Evolutionary conservation across 345 rosid species (phyloP).

Genomic region (Nasturtium officinale): DNA sequence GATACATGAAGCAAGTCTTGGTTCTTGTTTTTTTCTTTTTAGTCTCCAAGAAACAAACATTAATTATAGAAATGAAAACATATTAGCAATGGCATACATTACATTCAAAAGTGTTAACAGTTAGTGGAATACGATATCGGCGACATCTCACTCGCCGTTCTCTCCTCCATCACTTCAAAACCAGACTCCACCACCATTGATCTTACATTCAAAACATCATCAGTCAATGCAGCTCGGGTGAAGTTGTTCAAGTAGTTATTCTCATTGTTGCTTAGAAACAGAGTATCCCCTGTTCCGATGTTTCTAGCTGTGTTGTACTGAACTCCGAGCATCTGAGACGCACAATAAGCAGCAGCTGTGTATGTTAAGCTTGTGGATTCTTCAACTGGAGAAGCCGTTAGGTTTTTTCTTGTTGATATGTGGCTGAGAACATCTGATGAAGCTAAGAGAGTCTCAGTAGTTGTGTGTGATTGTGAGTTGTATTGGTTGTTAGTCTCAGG

Average conservation of each 20-base stretch:
- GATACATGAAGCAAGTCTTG: constrained; percentile 15
- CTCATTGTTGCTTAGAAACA: constrained; percentile 33
- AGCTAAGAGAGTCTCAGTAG: constrained; percentile 25
- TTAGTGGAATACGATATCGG: constrained; percentile 33
- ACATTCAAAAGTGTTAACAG: constrained; percentile 26
- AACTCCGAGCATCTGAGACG: constrained; percentile 40
- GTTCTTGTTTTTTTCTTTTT: neutral
- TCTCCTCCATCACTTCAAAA: constrained; percentile 5
- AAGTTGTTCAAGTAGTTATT: constrained; percentile 30
- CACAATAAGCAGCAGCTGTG: constrained; percentile 25
- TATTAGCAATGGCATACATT: constrained; percentile 29
- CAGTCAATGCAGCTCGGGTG: constrained; percentile 15
- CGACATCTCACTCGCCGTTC: constrained; percentile 32
- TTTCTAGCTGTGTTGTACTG: constrained; percentile 19
- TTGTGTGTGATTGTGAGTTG: constrained; percentile 31
- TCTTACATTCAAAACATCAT: constrained; percentile 29
- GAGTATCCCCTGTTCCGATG: constrained; percentile 27
- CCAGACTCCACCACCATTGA: constrained; percentile 22
- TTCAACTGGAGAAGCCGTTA: constrained; percentile 12
- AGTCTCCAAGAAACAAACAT: constrained; percentile 30
- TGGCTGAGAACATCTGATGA: constrained; percentile 24
- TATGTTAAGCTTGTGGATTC: constrained; percentile 16
- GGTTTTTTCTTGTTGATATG: constrained; percentile 26
- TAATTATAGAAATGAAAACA: neutral
- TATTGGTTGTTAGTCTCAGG: constrained; percentile 25